Percentiles rank a stretch among this genome's conserved stretches.
phyloP scores from a whole-genome alignment of 345 rosid species.

The Anacardium occidentale region DNA sequence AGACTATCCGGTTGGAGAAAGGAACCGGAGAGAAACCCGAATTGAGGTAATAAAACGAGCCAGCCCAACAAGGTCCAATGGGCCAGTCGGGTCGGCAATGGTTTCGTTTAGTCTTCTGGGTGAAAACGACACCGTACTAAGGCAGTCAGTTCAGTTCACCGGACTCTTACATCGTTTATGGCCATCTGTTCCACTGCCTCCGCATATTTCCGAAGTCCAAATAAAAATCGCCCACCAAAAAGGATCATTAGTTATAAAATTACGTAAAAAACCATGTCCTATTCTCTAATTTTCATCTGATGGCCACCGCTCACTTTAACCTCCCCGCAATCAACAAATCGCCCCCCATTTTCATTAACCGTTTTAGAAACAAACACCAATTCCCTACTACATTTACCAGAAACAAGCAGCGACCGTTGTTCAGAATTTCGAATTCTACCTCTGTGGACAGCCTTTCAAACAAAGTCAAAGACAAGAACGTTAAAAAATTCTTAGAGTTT shows the following conservation, averaged over 20 bases:
- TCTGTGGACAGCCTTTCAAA: neutral
- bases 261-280: neutral
- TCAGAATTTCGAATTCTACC: neutral
- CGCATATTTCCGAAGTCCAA: neutral
- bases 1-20: neutral
- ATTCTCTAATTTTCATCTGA: constrained; percentile 9
- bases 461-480: neutral
- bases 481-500: neutral
- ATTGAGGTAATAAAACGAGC: neutral
- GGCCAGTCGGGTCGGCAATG: no score
- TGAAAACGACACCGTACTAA: no score
- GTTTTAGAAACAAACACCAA: constrained; percentile 2
- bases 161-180: no score
- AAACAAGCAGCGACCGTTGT: neutral
- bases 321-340: neutral
- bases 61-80: no score
- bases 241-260: neutral
- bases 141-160: no score
- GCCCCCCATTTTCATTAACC: neutral
- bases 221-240: neutral
- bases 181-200: neutral
- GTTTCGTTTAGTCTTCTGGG: no score
- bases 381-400: neutral
- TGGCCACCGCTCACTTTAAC: constrained; percentile 22
- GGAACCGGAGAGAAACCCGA: neutral